Evolutionary conservation across 306 rosid species (phyloP).

Genomic region (Cicer bijugum): DNA sequence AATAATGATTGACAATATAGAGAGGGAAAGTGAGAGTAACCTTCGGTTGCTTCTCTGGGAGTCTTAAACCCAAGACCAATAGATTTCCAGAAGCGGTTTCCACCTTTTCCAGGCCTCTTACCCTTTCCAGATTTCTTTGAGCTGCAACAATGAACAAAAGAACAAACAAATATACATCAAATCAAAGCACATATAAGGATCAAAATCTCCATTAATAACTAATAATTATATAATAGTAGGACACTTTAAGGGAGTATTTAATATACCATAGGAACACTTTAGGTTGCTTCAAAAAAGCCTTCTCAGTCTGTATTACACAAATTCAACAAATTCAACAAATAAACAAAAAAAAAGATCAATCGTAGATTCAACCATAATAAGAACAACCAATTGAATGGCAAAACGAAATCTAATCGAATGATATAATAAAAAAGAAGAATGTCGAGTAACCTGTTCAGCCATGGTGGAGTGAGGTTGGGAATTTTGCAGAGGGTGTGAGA

Average conservation of each 20-base stretch:
- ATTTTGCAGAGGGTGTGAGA: not conserved
- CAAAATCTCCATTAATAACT: too few species aligned
- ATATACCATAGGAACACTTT: slow-evolving; percentile 63
- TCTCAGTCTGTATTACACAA: slow-evolving; percentile 58
- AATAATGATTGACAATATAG: too few species aligned
- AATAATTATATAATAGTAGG: too few species aligned
- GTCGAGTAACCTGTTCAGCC: not conserved
- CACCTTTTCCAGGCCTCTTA: slow-evolving; percentile 83
- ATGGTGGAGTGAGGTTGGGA: not conserved
- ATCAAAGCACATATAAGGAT: too few species aligned
- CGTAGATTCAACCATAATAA: too few species aligned
- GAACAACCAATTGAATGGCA: too few species aligned
- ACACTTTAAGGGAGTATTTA: too few species aligned
- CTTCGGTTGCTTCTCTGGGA: slow-evolving; percentile 68
- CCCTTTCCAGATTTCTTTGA: slow-evolving; percentile 81
- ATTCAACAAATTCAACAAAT: not conserved
- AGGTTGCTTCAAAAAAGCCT: slow-evolving; percentile 68
- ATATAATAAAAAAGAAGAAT: not conserved
- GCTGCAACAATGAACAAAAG: slow-evolving; percentile 39
- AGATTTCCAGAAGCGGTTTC: slow-evolving; percentile 79
- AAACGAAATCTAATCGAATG: not conserved
- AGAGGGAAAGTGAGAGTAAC: not conserved
- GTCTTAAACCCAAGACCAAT: slow-evolving; percentile 88
- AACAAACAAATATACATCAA: not conserved
- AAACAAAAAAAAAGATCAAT: not conserved